A percentile compares a stretch with the other conserved stretches of the same genome.
phyloP scores from a whole-genome alignment of 1,139 yeast species.

The Blastobotrys petasosporus region DNA sequence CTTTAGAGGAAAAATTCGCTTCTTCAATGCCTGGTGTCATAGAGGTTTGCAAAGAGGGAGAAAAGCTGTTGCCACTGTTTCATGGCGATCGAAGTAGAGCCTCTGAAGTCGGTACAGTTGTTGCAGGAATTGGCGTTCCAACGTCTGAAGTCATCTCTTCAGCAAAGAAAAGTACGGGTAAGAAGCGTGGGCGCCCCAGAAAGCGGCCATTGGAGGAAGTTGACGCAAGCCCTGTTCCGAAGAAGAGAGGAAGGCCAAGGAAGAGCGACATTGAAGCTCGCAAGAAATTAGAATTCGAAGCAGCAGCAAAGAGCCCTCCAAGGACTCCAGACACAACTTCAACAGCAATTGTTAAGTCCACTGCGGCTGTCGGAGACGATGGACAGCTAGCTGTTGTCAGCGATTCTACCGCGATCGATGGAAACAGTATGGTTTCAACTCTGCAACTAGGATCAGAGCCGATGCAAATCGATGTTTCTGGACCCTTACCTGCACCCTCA shows the following conservation, averaged over 20 bases:
- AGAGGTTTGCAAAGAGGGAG: conserved; percentile 17
- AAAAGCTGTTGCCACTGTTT: conserved; percentile 17
- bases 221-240: conserved; percentile 3
- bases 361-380: too few relatives aligned
- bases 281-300: too few relatives aligned
- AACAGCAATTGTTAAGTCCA: too few relatives aligned
- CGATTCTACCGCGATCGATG: neutral
- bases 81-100: conserved; percentile 20
- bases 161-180: conserved; percentile 11
- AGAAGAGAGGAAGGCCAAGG: conserved; percentile 11
- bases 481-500: too few relatives aligned
- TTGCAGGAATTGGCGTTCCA: conserved; percentile 7
- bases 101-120: conserved; percentile 2
- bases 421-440: neutral
- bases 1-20: conserved; percentile 21
- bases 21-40: conserved; percentile 25
- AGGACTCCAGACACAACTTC: too few relatives aligned
- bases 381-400: neutral
- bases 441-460: neutral
- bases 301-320: too few relatives aligned
- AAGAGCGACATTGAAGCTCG: neutral
- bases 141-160: conserved; percentile 2
- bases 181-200: conserved; percentile 30
- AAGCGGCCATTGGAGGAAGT: conserved; percentile 19
- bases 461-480: too few relatives aligned